Conservation (phyloP, 352 stramenopile species). For the Phytopythium chamaehyphon region DNA sequence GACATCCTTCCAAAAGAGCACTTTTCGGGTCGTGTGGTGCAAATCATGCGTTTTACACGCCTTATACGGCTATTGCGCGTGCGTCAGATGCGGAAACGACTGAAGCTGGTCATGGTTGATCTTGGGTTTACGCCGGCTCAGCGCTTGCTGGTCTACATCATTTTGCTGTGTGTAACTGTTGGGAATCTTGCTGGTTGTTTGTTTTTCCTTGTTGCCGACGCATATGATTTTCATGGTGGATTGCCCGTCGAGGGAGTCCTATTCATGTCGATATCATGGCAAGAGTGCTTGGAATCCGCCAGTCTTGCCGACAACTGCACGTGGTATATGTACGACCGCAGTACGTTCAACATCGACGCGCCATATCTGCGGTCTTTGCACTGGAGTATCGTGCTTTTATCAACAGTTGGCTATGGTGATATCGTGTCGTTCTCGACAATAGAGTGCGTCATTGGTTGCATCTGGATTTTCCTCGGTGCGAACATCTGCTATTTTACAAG, state of each 20-base stretch:
- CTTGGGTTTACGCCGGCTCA: conserved; percentile 31
- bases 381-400: conserved; percentile 71
- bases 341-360: conserved; percentile 49
- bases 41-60: conserved; percentile 33
- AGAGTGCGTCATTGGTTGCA: conserved; percentile 45
- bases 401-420: conserved; percentile 67
- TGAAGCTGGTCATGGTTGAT: conserved; percentile 44
- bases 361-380: conserved; percentile 58
- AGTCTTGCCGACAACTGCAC: conserved; percentile 56
- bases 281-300: conserved; percentile 43
- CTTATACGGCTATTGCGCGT: conserved; percentile 45
- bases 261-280: conserved; percentile 24
- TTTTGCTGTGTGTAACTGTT: conserved; percentile 35
- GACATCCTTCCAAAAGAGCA: conserved; percentile 50
- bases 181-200: conserved; percentile 45
- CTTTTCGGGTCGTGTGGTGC: conserved; percentile 19
- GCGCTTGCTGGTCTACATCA: conserved; percentile 45
- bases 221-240: conserved; percentile 33
- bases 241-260: conserved; percentile 26
- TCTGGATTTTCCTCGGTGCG: conserved; percentile 72
- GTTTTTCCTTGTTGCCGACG: conserved; percentile 56
- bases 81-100: conserved; percentile 27
- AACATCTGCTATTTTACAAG: conserved; percentile 75
- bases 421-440: conserved; percentile 55
- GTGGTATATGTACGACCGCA: conserved; percentile 69